Evolutionary conservation across 2,329 filamentous ascomycete genomes (phyloP).

Genomic region (Monosporascus sp.): DNA sequence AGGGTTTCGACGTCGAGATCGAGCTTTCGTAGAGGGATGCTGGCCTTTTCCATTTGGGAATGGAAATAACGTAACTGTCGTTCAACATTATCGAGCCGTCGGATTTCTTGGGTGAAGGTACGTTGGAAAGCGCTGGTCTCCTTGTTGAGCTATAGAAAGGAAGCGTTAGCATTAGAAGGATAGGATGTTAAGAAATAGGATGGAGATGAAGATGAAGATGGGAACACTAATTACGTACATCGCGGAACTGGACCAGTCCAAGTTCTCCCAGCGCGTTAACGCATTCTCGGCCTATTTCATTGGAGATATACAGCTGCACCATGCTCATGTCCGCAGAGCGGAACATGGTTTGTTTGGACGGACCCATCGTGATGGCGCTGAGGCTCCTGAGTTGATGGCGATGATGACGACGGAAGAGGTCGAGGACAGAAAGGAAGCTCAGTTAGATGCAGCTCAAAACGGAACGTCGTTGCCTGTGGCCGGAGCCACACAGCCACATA

Average conservation of each 20-base stretch:
- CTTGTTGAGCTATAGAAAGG: constrained; percentile 68
- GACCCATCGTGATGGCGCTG: constrained; percentile 48
- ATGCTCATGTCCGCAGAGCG: constrained; percentile 99
- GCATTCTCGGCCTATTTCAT: constrained; percentile 97
- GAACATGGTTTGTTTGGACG: constrained; percentile 86
- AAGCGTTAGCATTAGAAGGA: no score
- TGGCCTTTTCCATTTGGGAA: constrained; percentile 88
- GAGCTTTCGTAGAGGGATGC: constrained; percentile 79
- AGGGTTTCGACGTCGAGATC: constrained; percentile 86
- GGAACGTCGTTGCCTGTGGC: no score
- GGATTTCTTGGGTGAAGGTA: constrained; percentile 96
- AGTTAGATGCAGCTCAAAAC: no score
- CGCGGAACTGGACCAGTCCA: constrained; percentile 92
- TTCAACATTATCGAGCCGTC: constrained; percentile 95
- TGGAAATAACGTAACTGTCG: constrained; percentile 98
- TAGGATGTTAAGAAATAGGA: no score
- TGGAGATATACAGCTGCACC: constrained; percentile 98
- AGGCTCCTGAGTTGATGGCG: constrained; percentile 13
- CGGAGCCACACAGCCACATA: no score
- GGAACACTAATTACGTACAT: constrained; percentile 59
- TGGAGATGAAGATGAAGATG: background rate
- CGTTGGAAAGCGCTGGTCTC: constrained; percentile 92
- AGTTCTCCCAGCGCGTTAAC: constrained; percentile 95
- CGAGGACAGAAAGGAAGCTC: no score
- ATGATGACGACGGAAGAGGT: background rate